Percentiles rank a stretch among this genome's conserved stretches.
These are phyloP conservation scores for Acer saccharum DNA, from an alignment of 345 rosid species.

Conservation along the genomic window DNA sequence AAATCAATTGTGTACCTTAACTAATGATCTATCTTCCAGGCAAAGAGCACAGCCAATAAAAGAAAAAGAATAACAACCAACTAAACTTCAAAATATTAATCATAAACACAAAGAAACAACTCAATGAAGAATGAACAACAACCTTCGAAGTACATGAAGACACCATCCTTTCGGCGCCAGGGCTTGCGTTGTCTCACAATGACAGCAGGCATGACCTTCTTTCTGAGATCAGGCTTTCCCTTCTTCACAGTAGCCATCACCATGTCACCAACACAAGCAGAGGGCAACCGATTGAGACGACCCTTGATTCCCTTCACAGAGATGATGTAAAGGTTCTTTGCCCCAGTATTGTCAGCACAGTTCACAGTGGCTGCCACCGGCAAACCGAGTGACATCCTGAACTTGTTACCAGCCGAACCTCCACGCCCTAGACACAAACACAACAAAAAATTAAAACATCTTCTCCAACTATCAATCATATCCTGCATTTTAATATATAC, in stretches of 20 bases:
- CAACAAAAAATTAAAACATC: background rate
- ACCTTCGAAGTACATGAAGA: slow-evolving; percentile 96
- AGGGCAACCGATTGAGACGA: slow-evolving; percentile 82
- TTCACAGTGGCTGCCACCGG: slow-evolving; percentile 98
- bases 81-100: background rate
- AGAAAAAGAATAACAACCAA: background rate
- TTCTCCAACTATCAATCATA: background rate
- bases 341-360: slow-evolving; percentile 97
- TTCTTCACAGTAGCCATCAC: slow-evolving; percentile 97
- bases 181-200: slow-evolving; percentile 95
- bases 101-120: background rate
- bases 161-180: slow-evolving; percentile 98
- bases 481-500: background rate
- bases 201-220: slow-evolving; percentile 96
- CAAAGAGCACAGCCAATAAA: background rate
- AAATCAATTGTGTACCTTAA: background rate
- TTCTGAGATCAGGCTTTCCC: slow-evolving; percentile 93
- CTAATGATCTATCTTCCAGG: background rate
- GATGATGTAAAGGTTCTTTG: slow-evolving; percentile 93
- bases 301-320: slow-evolving; percentile 96
- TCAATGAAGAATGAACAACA: background rate
- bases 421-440: slow-evolving; percentile 64
- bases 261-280: slow-evolving; percentile 96
- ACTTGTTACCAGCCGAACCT: slow-evolving; percentile 92
- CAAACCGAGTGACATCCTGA: slow-evolving; percentile 96